Evolutionary conservation across 805 yeast species (phyloP).

Genomic region (Lipomyces starkeyi): DNA sequence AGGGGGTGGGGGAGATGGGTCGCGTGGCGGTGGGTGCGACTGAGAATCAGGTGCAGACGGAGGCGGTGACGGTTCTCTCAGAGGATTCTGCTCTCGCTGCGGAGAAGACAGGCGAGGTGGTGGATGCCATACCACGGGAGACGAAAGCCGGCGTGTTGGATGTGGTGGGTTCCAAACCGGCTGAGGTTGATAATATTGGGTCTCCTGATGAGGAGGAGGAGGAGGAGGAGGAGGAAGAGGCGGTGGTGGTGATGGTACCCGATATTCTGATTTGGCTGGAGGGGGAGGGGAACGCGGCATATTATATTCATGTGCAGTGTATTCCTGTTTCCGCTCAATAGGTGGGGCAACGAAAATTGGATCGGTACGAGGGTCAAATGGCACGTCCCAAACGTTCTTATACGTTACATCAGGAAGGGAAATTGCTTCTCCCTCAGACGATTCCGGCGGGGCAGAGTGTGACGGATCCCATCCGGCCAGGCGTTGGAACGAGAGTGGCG

Average conservation of each 20-base stretch:
- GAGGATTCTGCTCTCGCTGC: not conserved
- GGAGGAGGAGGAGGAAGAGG: conserved; percentile 6
- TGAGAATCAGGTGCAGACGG: conserved; percentile 16
- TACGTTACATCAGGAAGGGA: conserved; percentile 26
- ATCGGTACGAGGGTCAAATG: conserved; percentile 13
- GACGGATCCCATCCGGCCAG: conserved; percentile 35
- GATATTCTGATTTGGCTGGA: conserved; percentile 5
- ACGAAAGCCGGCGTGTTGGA: conserved; percentile 3
- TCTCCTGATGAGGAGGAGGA: conserved; percentile 1
- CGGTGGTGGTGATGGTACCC: not conserved
- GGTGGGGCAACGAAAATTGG: conserved; percentile 30
- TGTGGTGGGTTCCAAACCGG: conserved; percentile 9
- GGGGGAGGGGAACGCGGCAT: conserved; percentile 12
- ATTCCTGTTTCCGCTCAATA: conserved; percentile 18
- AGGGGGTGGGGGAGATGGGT: conserved; percentile 31
- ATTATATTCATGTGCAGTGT: conserved; percentile 6
- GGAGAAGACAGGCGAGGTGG: conserved; percentile 12
- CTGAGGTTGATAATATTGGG: not conserved
- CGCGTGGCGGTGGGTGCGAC: conserved; percentile 13
- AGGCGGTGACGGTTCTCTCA: not conserved
- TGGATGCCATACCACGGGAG: conserved; percentile 22
- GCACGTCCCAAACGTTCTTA: conserved; percentile 33
- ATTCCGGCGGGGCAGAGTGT: conserved; percentile 24
- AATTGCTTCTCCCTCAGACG: conserved; percentile 30
- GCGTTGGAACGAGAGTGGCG: conserved; percentile 19